Conservation (phyloP, 306 rosid species). For the Glycine soja region DNA sequence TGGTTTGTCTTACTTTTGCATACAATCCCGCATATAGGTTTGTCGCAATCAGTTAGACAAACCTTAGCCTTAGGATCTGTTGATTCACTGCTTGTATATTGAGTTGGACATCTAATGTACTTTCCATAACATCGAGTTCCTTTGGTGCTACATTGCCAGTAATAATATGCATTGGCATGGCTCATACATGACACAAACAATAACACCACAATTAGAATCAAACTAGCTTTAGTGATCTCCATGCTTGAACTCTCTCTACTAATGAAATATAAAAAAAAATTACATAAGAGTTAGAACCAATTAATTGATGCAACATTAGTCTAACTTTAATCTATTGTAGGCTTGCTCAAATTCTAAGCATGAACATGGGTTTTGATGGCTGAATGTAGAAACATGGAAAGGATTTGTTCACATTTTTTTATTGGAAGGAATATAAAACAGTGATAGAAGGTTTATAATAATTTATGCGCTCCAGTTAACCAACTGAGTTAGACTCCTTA, state of each 20-base stretch:
- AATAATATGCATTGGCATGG: conserved; percentile 42
- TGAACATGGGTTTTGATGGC: conserved; percentile 39
- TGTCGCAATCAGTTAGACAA: conserved; percentile 51
- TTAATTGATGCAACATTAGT: conserved; percentile 5
- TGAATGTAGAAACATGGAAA: neutral
- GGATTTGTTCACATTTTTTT: too few relatives aligned
- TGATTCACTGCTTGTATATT: conserved; percentile 46
- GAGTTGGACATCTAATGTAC: conserved; percentile 40
- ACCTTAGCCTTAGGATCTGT: conserved; percentile 54
- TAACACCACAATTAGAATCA: neutral
- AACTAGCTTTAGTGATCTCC: conserved; percentile 37
- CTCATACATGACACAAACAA: conserved; percentile 39
- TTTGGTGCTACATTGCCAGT: conserved; percentile 3
- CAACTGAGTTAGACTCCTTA: too few relatives aligned
- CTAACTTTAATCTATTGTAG: neutral
- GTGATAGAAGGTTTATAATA: too few relatives aligned
- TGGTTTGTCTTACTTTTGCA: conserved; percentile 46
- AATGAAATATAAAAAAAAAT: neutral
- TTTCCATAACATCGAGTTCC: conserved; percentile 37
- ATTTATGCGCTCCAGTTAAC: too few relatives aligned
- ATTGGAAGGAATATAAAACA: neutral
- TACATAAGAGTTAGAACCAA: neutral
- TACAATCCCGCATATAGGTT: conserved; percentile 53
- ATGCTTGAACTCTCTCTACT: neutral
- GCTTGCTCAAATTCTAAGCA: conserved; percentile 32